Base-by-base conservation (phyloP, 2,329 filamentous ascomycete species). In the Elsinoe arachidis region DNA sequence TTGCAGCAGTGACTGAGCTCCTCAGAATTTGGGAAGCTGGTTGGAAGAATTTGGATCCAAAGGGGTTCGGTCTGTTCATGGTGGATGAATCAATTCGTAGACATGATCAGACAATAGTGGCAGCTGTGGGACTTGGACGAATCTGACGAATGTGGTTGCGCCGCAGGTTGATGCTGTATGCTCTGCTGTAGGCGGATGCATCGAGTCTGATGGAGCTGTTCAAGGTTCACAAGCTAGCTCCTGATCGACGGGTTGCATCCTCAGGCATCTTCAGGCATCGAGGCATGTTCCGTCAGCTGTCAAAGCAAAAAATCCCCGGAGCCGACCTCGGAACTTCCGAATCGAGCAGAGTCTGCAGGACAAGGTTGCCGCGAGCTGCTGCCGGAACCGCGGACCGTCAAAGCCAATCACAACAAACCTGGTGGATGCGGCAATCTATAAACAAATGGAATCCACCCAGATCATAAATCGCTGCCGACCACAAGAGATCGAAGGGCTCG, bases 11-110 rank as follows among this genome's bases (percentile, higher is more conserved):
- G 47, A 51, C 33, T 49, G 21, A 34, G 41, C 12, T 49, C 5
- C 56, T 38, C 55, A 75, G 71, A 55, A 73, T 70, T 46, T 70
- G 66, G 15, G 72, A 62, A 15, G 72, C 69, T 5, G 72, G 71
- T 58, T 69, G 67, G 62, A 73, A 73, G 38, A 67, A 66, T 63
- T 60, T 62, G 21, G 63, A 60, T 4, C 54, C 59, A 55, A 66
- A 65, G 6, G 61, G 63, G 17, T 60, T 62, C 9, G 60, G 49
- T 38, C 61, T 62, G 44, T 63, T 65, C 65, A 66, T 66, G 33
- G 52, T 33, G 14, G 14, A 21, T 15, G 6, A 19, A 21, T 19
- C 7, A 23, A 21, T 23, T 21, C 2, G 38, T 7, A 7, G 26
- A 30, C 26, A 30, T 30, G 7, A 7, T 30, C 9, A 9, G 26